A percentile compares a stretch with the other conserved stretches of the same genome.
phyloP scores from a whole-genome alignment of 1,139 yeast genomes.

The Candida tunisiensis region DNA sequence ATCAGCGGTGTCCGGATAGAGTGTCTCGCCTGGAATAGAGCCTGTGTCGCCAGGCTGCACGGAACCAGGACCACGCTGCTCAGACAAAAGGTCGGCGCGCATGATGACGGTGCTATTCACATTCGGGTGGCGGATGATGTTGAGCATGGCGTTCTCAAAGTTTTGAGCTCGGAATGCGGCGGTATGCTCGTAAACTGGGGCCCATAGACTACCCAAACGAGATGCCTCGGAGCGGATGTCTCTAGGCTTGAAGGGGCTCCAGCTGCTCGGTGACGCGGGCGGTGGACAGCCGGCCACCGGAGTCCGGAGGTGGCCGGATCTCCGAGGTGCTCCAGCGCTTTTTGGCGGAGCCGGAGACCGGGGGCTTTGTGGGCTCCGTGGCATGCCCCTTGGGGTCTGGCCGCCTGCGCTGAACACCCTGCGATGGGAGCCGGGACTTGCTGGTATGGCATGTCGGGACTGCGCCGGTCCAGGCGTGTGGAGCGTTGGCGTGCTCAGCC shows the following conservation, averaged over 20 bases:
- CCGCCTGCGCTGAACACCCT: too few species aligned
- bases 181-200: constrained; percentile 13
- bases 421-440: too few species aligned
- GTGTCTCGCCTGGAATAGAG: constrained; percentile 15
- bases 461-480: too few species aligned
- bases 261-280: too few species aligned
- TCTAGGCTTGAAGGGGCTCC: constrained; percentile 5
- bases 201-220: constrained; percentile 50
- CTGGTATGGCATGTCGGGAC: too few species aligned
- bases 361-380: too few species aligned
- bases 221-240: constrained; percentile 23
- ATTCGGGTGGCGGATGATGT: constrained; percentile 72
- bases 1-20: constrained; percentile 5
- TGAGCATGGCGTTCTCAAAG: constrained; percentile 63
- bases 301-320: too few species aligned
- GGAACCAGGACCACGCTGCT: constrained; percentile 11
- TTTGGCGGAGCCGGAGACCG: too few species aligned
- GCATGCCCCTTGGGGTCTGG: too few species aligned
- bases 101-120: constrained; percentile 83
- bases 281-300: too few species aligned
- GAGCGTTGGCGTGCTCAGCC: too few species aligned
- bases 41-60: constrained; percentile 16
- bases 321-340: too few species aligned
- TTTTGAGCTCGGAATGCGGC: constrained; percentile 25
- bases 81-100: constrained; percentile 69